A percentile compares a stretch with the other conserved stretches of the same genome.
These are phyloP conservation scores for Ehretia macrophylla DNA, from an alignment of 257 asterid genomes.

Conservation along the genomic window DNA sequence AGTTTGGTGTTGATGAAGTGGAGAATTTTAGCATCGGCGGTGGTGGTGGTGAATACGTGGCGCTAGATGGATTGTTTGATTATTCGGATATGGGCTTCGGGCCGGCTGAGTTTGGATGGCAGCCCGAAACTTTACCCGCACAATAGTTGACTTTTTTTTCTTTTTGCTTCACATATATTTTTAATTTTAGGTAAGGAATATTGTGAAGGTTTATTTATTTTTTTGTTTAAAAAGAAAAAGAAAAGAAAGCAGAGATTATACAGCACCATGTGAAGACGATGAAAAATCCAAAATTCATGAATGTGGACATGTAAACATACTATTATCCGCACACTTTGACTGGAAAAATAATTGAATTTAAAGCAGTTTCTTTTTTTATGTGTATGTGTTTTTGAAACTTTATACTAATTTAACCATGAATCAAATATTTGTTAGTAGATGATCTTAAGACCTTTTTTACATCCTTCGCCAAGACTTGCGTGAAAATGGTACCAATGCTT, in stretches of 20 bases:
- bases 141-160: constrained; percentile 28
- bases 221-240: not conserved
- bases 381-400: no score
- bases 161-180: not conserved
- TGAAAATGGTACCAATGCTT: no score
- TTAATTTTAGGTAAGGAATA: not conserved
- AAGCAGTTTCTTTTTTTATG: no score
- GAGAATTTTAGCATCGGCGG: constrained; percentile 12
- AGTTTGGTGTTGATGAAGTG: constrained; percentile 30
- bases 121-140: constrained; percentile 61
- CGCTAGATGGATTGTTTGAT: constrained; percentile 68
- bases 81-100: constrained; percentile 64
- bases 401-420: no score
- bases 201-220: constrained; percentile 2
- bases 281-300: not conserved
- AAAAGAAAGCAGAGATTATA: not conserved
- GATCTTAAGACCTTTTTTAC: no score
- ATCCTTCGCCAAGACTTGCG: no score
- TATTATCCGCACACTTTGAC: no score
- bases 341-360: no score
- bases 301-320: no score
- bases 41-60: constrained; percentile 45
- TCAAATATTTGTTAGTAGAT: no score
- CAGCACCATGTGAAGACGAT: no score
- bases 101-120: constrained; percentile 40